Percentiles rank a stretch among this genome's conserved stretches.
Evolutionary conservation across 2,329 filamentous ascomycete species (phyloP).

Genomic region (Diplodia mutila): DNA sequence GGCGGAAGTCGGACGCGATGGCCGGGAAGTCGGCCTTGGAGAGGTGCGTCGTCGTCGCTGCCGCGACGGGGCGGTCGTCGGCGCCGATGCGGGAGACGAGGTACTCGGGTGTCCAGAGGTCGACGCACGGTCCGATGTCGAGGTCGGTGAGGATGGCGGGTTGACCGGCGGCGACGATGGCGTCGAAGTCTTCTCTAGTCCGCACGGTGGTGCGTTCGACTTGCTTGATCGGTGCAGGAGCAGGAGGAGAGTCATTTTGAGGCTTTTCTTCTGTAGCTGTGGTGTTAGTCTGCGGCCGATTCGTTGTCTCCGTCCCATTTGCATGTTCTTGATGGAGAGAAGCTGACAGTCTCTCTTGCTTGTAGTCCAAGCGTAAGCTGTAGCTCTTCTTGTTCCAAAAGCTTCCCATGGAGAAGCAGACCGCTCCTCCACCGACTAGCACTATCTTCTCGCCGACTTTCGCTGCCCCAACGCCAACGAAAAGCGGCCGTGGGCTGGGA

Average conservation of each 20-base stretch:
- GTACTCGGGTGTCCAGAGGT: constrained; percentile 70
- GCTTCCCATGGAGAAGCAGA: constrained; percentile 89
- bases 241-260: not conserved
- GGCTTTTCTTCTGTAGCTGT: not conserved
- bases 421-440: constrained; percentile 78
- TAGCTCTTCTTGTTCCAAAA: constrained; percentile 45
- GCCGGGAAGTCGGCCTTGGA: constrained; percentile 71
- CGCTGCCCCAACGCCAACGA: constrained; percentile 69
- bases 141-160: constrained; percentile 69
- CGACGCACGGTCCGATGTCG: constrained; percentile 68
- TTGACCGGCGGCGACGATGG: constrained; percentile 60
- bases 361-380: not conserved
- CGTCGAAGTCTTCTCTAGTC: constrained; percentile 61
- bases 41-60: constrained; percentile 65
- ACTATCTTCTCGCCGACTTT: constrained; percentile 58
- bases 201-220: constrained; percentile 60
- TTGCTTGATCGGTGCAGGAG: not conserved
- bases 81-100: constrained; percentile 56
- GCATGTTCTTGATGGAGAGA: constrained; percentile 14
- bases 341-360: not conserved
- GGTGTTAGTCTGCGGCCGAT: not conserved
- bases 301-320: not conserved
- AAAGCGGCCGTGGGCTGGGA: constrained; percentile 61
- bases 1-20: constrained; percentile 69
- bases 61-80: constrained; percentile 57